phyloP scores from a whole-genome alignment of 1,284 basidiomycete species.

The Ceratobasidium sp. region DNA sequence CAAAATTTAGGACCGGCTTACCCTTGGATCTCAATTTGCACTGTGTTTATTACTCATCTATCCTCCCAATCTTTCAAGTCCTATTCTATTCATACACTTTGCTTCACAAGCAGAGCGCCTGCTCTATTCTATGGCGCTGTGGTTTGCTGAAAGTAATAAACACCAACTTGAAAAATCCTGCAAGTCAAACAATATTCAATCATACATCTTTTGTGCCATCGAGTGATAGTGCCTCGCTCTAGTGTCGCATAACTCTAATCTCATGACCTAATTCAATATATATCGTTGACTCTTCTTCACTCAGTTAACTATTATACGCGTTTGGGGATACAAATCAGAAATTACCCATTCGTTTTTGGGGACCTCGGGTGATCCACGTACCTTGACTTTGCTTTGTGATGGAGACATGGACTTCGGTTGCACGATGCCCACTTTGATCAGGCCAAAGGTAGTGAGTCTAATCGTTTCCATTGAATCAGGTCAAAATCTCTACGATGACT shows the following conservation, averaged over 20 bases:
- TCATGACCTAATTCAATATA: too few species aligned
- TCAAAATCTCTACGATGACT: too few species aligned
- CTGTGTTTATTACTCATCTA: background rate
- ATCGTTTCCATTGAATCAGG: background rate
- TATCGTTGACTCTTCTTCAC: background rate
- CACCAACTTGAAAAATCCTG: too few species aligned
- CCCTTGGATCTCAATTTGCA: too few species aligned
- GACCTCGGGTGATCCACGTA: background rate
- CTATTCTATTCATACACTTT: background rate
- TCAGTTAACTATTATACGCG: background rate
- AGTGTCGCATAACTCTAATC: too few species aligned
- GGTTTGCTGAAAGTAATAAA: too few species aligned
- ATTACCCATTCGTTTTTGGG: too few species aligned
- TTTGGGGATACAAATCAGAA: background rate
- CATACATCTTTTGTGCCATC: too few species aligned
- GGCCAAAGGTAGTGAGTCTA: background rate
- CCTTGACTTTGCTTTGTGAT: background rate
- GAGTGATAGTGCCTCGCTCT: too few species aligned
- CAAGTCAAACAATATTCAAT: too few species aligned
- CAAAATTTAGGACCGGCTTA: slow-evolving; percentile 50
- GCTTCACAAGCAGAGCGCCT: background rate
- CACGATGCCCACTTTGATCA: background rate
- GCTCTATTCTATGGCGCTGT: too few species aligned
- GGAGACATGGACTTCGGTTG: slow-evolving; percentile 16
- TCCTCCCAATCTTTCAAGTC: background rate